Evolutionary conservation across 805 yeast species (phyloP), one percentile per base, ranked within the genome.

Genomic region (Ogataea thermomethanolica): DNA sequence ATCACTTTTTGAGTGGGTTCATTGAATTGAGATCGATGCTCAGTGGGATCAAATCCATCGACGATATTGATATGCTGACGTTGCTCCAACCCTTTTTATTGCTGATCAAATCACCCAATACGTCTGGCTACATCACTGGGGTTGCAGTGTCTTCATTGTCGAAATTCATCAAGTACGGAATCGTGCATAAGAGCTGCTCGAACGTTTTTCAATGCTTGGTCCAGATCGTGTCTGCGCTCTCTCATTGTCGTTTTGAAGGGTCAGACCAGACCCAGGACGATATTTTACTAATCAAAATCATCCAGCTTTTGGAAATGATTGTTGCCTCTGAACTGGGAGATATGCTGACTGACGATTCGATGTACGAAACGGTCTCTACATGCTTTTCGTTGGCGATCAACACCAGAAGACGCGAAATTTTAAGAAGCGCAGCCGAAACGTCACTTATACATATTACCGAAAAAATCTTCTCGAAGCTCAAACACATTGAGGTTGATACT

Each of bases 231-330:
- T 76, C 77, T 24, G 76, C 97, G 0, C 71, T 93, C 46, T 86
- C 98, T 1, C 96, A 88, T 58, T 93, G 98, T 64, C 77, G 96
- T 33, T 93, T 93, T 59, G 97, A 93, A 67, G 96, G 96, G 2
- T 84, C 93, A 0, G 96, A 90, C 57, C 95, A 88, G 59, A 75
- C 83, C 25, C 83, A 87, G 30, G 98, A 93, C 64, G 99, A 93
- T 59, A 85, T 95, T 0, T 91, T 93, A 3, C 67, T 93, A 33
- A 71, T 91, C 37, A 86, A 86, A 55, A 95, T 93, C 14, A 74
- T 93, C 46, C 70, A 83, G 31, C 67, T 91, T 20, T 68, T 91
- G 51, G 91, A 88, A 50, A 60, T 65, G 15, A 71, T 90, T 11
- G 71, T 89, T 11, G 69, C 72, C 14, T 78, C 90, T n/a, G 73